These are phyloP conservation scores for Aquilaria sinensis DNA, from an alignment of 345 rosid species.

Conservation along the genomic window DNA sequence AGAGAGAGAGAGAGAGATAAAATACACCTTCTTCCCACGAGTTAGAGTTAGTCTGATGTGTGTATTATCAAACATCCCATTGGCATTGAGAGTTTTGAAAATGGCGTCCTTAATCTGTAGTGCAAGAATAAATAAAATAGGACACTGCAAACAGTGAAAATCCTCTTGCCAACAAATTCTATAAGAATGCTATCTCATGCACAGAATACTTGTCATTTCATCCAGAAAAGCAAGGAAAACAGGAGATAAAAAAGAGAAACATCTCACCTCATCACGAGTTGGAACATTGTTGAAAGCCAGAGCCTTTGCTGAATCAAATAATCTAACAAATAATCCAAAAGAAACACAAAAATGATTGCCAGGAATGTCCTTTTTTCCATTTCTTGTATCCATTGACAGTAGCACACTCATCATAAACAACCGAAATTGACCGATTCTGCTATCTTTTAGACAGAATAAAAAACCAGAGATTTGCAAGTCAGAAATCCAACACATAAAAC, in stretches of 20 bases:
- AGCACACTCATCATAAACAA: too few relatives aligned
- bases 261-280: slow-evolving; percentile 56
- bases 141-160: background rate
- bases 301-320: slow-evolving; percentile 89
- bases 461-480: too few relatives aligned
- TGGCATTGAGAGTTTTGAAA: slow-evolving; percentile 66
- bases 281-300: slow-evolving; percentile 81
- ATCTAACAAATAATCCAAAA: slow-evolving; percentile 31
- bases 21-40: slow-evolving; percentile 73
- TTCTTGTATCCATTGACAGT: too few relatives aligned
- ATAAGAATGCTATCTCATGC: too few relatives aligned
- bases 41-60: slow-evolving; percentile 83
- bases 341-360: background rate
- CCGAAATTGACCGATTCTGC: too few relatives aligned
- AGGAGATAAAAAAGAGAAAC: too few relatives aligned
- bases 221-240: too few relatives aligned
- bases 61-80: slow-evolving; percentile 84
- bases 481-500: too few relatives aligned
- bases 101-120: slow-evolving; percentile 81
- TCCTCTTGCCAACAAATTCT: too few relatives aligned
- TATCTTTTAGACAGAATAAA: too few relatives aligned
- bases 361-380: background rate
- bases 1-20: slow-evolving; percentile 3
- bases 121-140: background rate
- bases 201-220: too few relatives aligned